A percentile compares a stretch with the other conserved stretches of the same genome.
phyloP scores from a whole-genome alignment of 2,329 filamentous ascomycete genomes.

The Hypoxylon sp. region DNA sequence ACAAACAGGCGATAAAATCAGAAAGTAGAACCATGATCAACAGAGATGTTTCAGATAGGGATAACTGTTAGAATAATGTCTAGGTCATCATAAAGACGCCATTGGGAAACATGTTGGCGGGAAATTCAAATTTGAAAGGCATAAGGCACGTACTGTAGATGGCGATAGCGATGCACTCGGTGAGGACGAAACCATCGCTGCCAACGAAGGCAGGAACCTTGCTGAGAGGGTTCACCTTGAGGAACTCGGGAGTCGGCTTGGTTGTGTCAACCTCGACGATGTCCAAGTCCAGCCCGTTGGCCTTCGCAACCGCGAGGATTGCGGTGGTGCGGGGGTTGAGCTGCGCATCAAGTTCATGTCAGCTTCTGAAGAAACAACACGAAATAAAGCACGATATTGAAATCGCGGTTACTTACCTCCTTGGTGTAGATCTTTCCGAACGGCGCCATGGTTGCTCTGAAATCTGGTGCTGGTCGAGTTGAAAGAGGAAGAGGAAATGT shows the following conservation, averaged over 20 bases:
- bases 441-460: slow-evolving; percentile 73
- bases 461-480: slow-evolving; percentile 46
- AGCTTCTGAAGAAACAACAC: slow-evolving; percentile 44
- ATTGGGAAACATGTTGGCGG: slow-evolving; percentile 26
- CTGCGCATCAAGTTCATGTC: slow-evolving; percentile 64
- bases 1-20: slow-evolving; percentile 66
- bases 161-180: slow-evolving; percentile 93
- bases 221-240: slow-evolving; percentile 87
- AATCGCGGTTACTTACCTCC: slow-evolving; percentile 69
- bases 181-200: slow-evolving; percentile 89
- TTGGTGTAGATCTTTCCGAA: slow-evolving; percentile 98
- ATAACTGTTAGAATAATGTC: slow-evolving; percentile 91
- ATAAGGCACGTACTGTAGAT: slow-evolving; percentile 87
- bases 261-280: slow-evolving; percentile 78
- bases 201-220: slow-evolving; percentile 95
- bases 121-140: slow-evolving; percentile 35
- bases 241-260: slow-evolving; percentile 81
- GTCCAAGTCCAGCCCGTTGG: slow-evolving; percentile 94
- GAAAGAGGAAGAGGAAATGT: slow-evolving; percentile 36
- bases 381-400: slow-evolving; percentile 34
- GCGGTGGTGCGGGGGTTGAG: slow-evolving; percentile 90
- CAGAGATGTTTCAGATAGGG: slow-evolving; percentile 95
- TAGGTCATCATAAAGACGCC: slow-evolving; percentile 75
- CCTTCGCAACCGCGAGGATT: slow-evolving; percentile 95
- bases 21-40: slow-evolving; percentile 91